Base-by-base conservation (phyloP, 768 basidiomycete species). In the Pulveroboletus sp. region DNA sequence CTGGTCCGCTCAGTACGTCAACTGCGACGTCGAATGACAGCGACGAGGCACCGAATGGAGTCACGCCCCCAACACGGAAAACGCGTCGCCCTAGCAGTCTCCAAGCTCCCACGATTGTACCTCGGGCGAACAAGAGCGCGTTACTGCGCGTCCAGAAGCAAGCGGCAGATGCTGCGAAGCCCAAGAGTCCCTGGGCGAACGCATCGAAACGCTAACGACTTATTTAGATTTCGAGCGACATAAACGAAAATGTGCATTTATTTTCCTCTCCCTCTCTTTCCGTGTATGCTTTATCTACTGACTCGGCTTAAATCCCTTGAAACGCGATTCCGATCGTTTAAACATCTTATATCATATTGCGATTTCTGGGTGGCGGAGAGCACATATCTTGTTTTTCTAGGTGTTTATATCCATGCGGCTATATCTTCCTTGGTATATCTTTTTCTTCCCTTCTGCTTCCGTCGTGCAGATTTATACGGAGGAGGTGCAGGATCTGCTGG, bases 41-140 rank as follows among this genome's bases (percentile, higher is more conserved):
- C 41, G 51, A 62, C 3, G 61, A 54, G 52, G 53, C 32, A 29
- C 52, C n/a, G 17, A 56, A 58, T 11, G 56, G 51, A 6, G 50
- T 49, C 31, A 35, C 42, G 34, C 46, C 62, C 9, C 52, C 66
- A 11, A 68, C 71, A 2, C 69, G 71, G 39, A 52, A 39, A 40
- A 33, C 24, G 3, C 76, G 78, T 5, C 81, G 84, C 17, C 80
- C 76, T 4, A 80, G 78, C 60, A 84, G 83, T 57, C 61, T 79
- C 37, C 71, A 69, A 43, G 72, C 75, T 2, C 87, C 90, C 2
- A 72, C 75, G 5, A 87, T 90, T 50, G 65, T 67, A 9, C 90
- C 90, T 8, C 75, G 86, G 45, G 78, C 73, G 52, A 93, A 93
- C 66, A 82, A 77, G 64, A 90, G 84, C 57, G 88, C 90, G 3